phyloP scores from a whole-genome alignment of 306 rosid genomes.

The Prunus mongolica region DNA sequence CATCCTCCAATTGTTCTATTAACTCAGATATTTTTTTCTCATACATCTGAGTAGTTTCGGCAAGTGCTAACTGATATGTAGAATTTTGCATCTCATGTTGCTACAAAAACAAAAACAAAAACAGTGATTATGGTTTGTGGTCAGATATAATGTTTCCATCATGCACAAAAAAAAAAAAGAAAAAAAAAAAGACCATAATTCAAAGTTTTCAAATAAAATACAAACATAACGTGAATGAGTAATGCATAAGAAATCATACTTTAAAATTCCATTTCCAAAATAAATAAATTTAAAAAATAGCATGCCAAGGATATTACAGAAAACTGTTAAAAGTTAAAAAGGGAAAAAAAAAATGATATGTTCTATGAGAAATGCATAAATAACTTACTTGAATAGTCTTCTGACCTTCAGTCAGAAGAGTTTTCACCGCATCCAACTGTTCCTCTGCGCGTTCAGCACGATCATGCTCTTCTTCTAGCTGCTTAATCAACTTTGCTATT shows the following conservation, averaged over 20 bases:
- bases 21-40: slow-evolving; percentile 46
- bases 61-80: slow-evolving; percentile 35
- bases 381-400: slow-evolving; percentile 40
- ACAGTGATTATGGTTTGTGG: not conserved
- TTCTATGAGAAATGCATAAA: not conserved
- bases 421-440: slow-evolving; percentile 27
- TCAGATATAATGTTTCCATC: not conserved
- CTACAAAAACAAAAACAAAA: slow-evolving; percentile 19
- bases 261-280: not conserved
- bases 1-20: slow-evolving; percentile 41
- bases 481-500: slow-evolving; percentile 43
- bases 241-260: slow-evolving; percentile 3
- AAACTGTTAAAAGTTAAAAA: not conserved
- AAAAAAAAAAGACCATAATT: not conserved
- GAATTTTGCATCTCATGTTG: slow-evolving; percentile 42
- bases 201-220: not conserved
- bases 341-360: not conserved
- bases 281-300: not conserved
- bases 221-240: not conserved
- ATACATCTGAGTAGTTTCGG: slow-evolving; percentile 42
- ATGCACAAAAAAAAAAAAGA: not conserved
- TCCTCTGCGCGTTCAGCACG: slow-evolving; percentile 28
- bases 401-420: slow-evolving; percentile 40
- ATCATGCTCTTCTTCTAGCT: slow-evolving; percentile 40
- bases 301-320: not conserved